Conservation (phyloP, 1,139 yeast species). For the Hansenula lynferdii region DNA sequence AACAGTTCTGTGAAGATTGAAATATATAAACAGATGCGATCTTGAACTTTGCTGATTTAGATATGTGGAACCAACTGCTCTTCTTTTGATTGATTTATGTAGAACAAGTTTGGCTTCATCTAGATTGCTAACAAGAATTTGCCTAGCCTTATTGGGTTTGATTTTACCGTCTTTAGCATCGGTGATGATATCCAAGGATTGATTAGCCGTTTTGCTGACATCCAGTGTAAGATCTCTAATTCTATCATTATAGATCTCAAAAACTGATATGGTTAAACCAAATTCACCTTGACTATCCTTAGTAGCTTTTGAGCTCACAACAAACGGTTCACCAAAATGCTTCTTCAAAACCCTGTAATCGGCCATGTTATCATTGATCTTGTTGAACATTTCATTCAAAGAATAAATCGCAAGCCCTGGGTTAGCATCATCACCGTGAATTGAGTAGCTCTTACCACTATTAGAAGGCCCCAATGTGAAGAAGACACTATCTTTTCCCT, state of each 20-base stretch:
- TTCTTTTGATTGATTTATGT: slow-evolving; percentile 21
- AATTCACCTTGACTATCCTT: slow-evolving; percentile 14
- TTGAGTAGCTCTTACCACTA: slow-evolving; percentile 38
- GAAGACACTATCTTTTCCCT: slow-evolving; percentile 35
- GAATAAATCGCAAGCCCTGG: slow-evolving; percentile 23
- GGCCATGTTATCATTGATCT: slow-evolving; percentile 14
- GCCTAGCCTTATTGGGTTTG: slow-evolving; percentile 31
- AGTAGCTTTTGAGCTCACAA: slow-evolving; percentile 16
- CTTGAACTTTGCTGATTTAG: slow-evolving; percentile 23
- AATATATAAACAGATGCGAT: slow-evolving; percentile 34
- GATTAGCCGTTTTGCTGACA: slow-evolving; percentile 23
- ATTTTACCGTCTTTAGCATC: slow-evolving; percentile 32
- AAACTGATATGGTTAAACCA: slow-evolving; percentile 35
- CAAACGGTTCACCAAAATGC: slow-evolving; percentile 24
- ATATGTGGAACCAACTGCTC: slow-evolving; percentile 21
- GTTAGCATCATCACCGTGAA: slow-evolving; percentile 26
- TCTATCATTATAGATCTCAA: slow-evolving; percentile 37
- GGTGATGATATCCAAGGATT: slow-evolving; percentile 30
- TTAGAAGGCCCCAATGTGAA: slow-evolving; percentile 49
- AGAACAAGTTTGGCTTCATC: slow-evolving; percentile 25
- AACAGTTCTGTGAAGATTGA: slow-evolving; percentile 25
- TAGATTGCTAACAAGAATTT: slow-evolving; percentile 24
- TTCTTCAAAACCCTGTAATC: slow-evolving; percentile 13
- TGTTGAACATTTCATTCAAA: slow-evolving; percentile 20
- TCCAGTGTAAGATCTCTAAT: slow-evolving; percentile 35